Percentiles rank a stretch among this genome's conserved stretches.
phyloP scores from a whole-genome alignment of 2,329 filamentous ascomycete genomes.

The Penicillium digitatum region DNA sequence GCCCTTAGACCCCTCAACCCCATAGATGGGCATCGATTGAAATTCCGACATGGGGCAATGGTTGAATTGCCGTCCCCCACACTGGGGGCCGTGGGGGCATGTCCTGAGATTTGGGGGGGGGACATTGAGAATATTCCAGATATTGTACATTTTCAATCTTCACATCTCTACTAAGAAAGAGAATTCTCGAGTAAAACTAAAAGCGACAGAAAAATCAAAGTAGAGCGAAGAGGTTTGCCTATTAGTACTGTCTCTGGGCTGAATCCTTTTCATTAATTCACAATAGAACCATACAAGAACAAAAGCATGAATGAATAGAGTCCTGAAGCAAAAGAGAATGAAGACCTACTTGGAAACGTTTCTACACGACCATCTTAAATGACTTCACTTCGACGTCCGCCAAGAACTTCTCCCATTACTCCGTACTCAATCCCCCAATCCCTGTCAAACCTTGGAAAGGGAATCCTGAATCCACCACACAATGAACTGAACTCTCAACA shows the following conservation, averaged over 20 bases:
- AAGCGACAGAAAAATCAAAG: not conserved
- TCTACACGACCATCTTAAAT: not conserved
- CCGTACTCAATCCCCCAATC: not conserved
- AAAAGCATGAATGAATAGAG: not conserved
- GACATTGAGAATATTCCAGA: not conserved
- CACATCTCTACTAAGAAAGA: too few relatives aligned
- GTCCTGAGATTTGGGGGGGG: not conserved
- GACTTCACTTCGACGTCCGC: too few relatives aligned
- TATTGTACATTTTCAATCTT: not conserved
- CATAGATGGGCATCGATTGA: not conserved
- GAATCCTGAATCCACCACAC: slow-evolving; percentile 10
- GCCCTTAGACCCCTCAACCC: not conserved
- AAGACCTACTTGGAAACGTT: not conserved
- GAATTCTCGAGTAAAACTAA: not conserved
- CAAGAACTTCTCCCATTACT: slow-evolving; percentile 12
- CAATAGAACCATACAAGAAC: not conserved
- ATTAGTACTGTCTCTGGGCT: not conserved
- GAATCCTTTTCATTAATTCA: not conserved
- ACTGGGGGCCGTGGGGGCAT: not conserved
- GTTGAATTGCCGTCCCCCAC: slow-evolving; percentile 3
- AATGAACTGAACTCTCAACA: slow-evolving; percentile 20
- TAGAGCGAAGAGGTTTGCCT: not conserved
- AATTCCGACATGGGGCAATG: not conserved
- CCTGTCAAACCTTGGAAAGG: not conserved
- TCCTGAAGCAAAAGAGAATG: not conserved